phyloP scores from a whole-genome alignment of 257 asterid species.

The Solanum acaule region DNA sequence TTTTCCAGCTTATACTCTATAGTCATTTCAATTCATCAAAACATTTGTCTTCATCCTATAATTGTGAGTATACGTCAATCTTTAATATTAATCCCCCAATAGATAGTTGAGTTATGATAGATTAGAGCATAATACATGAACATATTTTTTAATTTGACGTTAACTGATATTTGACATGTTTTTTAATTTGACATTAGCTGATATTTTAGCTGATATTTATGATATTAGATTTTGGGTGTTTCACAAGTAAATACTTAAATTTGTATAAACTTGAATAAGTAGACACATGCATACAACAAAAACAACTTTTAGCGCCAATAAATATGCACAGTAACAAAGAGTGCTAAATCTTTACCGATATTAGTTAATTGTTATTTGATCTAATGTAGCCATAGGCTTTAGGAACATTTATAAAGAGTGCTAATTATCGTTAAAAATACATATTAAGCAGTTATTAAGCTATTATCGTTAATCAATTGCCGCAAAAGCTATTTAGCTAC shows the following conservation, averaged over 20 bases:
- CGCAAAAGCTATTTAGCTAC: background rate
- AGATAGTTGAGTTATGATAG: background rate
- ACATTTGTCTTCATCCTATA: background rate
- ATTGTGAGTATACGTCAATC: background rate
- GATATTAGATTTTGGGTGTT: too few relatives aligned
- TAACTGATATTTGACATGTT: background rate
- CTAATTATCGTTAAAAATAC: too few relatives aligned
- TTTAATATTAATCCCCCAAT: background rate
- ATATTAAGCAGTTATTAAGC: rapidly evolving
- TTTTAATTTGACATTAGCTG: too few relatives aligned
- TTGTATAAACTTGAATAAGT: too few relatives aligned
- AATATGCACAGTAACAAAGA: too few relatives aligned
- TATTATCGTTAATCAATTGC: too few relatives aligned
- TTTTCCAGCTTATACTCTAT: background rate
- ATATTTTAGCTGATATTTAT: too few relatives aligned
- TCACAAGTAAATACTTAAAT: rapidly evolving
- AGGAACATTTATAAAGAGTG: rapidly evolving
- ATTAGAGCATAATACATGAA: background rate
- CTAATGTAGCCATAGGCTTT: rapidly evolving
- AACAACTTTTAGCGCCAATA: too few relatives aligned
- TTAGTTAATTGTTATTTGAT: too few relatives aligned
- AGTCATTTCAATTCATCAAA: background rate
- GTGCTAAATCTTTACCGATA: too few relatives aligned
- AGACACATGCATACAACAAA: too few relatives aligned
- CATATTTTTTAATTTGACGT: background rate